Base-by-base conservation (phyloP, 2,329 filamentous ascomycete genomes). In the Aureobasidium sp. region DNA sequence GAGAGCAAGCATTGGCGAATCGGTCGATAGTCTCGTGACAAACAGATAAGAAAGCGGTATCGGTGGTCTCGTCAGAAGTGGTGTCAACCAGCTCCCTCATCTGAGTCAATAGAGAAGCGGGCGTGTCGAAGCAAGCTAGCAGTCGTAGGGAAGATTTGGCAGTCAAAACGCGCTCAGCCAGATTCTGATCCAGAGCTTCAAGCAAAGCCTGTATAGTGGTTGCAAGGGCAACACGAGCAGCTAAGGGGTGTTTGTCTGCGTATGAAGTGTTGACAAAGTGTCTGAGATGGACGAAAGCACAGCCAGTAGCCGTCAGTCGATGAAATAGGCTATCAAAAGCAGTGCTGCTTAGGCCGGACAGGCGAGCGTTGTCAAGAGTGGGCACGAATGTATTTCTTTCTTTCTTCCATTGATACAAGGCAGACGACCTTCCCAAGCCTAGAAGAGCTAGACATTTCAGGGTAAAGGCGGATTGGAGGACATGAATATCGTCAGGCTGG, bases 381-480 rank as follows among this genome's bases (percentile, higher is more conserved):
- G 73, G 75, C 42, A 74, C 71, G 66, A 92, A 90, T 0, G 74
- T 75, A 27, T 73, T 74, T 32, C 78, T 77, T 3, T 77, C 75
- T 2, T 77, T 70, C 55, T 86, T 77, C 79, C 84, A 90, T 0
- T 73, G 69, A 71, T 90, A 94, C 37, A 94, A 81, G 1, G 88
- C 78, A 0, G 89, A 92, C 44, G 85, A 86, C 52, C 88, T 81
- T 0, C 89, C 90, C 5, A 91, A 80, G 0, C 85, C 83, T 1
- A 93, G 76, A 13, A 85, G 82, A 64, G 88, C 77, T 0, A 93
- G 75, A 13, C 85, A 86, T 21, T 73, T 69, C 2, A 80, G 63
- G 4, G 75, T 67, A 2, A 74, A 66, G 48, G 75, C 67, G 16
- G 69, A 68, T 21, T 73, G 73, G 3, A 79, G 47, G 5, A 78